phyloP scores from a whole-genome alignment of 306 rosid genomes.

The Cicer chorassanicum region DNA sequence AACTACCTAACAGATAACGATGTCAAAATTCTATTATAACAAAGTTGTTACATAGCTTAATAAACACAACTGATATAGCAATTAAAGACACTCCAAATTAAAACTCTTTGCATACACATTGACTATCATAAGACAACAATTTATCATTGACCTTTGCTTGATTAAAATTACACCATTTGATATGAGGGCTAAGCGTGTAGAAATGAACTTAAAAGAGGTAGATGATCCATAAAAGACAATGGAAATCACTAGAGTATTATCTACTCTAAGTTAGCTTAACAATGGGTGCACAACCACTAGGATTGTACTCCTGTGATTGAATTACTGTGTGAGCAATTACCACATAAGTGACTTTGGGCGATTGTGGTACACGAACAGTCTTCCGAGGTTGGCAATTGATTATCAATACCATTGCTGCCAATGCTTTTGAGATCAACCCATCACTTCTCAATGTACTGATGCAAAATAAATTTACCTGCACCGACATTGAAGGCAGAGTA shows the following conservation, averaged over 20 bases:
- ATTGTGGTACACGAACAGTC: background rate
- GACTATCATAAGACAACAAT: background rate
- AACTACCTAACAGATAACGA: background rate
- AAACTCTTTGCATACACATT: background rate
- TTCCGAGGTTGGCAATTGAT: background rate
- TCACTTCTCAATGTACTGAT: too few species aligned
- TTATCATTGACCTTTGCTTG: background rate
- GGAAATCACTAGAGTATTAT: background rate
- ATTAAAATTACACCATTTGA: background rate
- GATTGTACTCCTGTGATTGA: background rate
- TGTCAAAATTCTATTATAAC: slow-evolving; percentile 1
- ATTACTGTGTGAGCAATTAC: background rate
- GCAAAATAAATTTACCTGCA: too few species aligned
- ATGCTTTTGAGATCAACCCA: too few species aligned
- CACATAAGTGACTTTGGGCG: background rate
- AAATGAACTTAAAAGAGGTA: background rate
- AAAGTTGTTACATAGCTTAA: background rate
- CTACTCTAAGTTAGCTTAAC: background rate
- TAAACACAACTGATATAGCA: background rate
- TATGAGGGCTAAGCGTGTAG: background rate
- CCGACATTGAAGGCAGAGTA: too few species aligned
- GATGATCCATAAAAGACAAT: background rate
- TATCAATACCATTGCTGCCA: background rate
- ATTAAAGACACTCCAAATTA: background rate
- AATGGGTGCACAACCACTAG: background rate